Base-by-base conservation (phyloP, 306 rosid species). In the Ammopiptanthus mongolicus region DNA sequence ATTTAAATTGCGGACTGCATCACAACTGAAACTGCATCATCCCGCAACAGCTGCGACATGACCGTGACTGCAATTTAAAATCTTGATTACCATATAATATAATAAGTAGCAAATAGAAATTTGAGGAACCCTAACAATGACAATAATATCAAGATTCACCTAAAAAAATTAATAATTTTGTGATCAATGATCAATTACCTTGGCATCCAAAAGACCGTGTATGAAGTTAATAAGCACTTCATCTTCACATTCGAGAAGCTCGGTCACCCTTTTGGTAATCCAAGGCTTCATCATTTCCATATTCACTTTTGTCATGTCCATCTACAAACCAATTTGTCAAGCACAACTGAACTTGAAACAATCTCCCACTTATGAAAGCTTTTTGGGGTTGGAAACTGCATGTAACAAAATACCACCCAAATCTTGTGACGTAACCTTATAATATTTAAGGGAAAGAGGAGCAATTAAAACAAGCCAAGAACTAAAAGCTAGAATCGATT, bases 151-250 rank as follows among this genome's bases (percentile, higher is more conserved):
- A 46, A 10, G 5, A 10, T 21, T 18, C n/a, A 48, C 29, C 19
- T 1, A 0, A 21, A 10, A 10, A 31, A 29, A 65, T 5, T 5
- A 41, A 42, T 48, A 67, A 52, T 19, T 37, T 14, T 6, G n/a
- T n/a, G 65, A 8, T 65, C 46, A 33, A 13, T 0, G 31, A 51
- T 33, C 8, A 29, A 75, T n/a, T 85, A 96, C 99, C 98, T 92
- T 96, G 0, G 84, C 93, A 74, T 92, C 99, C 82, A 96, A 83
- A 84, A 92, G 99, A 76, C 97, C 65, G 51, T 96, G 90, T 52
- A 96, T 96, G 34, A 96, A 96, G 90, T 92, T 96, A 75, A 96
- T 96, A 48, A 96, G 98, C 73, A 96, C 99, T 87, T 96, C 99
- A 53, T 96, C 99, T 78, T 96, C 99, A 18, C 92, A 96, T 15